Evolutionary conservation across 1,139 yeast species (phyloP).

Genomic region (Ogataea hybrid): DNA sequence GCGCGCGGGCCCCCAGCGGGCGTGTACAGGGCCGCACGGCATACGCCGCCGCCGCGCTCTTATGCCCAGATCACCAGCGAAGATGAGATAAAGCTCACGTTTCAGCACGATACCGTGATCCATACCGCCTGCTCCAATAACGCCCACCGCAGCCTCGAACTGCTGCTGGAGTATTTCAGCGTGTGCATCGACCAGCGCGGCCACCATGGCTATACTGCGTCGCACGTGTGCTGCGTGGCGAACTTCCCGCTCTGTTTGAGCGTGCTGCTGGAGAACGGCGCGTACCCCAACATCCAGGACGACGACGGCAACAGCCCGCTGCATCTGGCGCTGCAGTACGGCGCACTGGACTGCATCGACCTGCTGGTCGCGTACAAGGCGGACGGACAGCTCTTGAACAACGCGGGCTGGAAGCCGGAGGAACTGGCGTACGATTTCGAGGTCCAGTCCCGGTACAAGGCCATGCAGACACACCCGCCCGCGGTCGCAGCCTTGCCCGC

Average conservation of each 20-base stretch:
- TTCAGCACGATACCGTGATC: conserved; percentile 67
- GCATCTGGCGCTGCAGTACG: conserved; percentile 79
- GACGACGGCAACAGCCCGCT: conserved; percentile 70
- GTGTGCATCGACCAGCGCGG: conserved; percentile 64
- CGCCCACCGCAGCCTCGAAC: conserved; percentile 71
- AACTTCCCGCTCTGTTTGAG: conserved; percentile 73
- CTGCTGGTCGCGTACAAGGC: conserved; percentile 54
- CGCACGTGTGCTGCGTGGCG: conserved; percentile 67
- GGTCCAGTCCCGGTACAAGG: conserved; percentile 36
- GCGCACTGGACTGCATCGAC: conserved; percentile 62
- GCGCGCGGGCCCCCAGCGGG: conserved; percentile 31
- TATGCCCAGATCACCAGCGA: conserved; percentile 31
- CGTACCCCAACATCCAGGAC: conserved; percentile 62
- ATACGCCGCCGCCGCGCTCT: conserved; percentile 4
- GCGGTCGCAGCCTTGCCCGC: conserved; percentile 3
- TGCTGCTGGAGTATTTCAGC: conserved; percentile 71
- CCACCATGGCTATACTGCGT: conserved; percentile 57
- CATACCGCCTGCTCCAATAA: conserved; percentile 67
- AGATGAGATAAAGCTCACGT: conserved; percentile 44
- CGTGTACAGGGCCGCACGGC: neutral
- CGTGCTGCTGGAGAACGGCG: conserved; percentile 76
- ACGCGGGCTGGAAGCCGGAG: conserved; percentile 67
- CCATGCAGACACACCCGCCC: conserved; percentile 18
- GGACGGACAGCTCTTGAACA: conserved; percentile 49
- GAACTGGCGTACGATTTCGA: conserved; percentile 55